Conservation (phyloP, 208 protist genomes). For the Trichomonas gallinae region DNA sequence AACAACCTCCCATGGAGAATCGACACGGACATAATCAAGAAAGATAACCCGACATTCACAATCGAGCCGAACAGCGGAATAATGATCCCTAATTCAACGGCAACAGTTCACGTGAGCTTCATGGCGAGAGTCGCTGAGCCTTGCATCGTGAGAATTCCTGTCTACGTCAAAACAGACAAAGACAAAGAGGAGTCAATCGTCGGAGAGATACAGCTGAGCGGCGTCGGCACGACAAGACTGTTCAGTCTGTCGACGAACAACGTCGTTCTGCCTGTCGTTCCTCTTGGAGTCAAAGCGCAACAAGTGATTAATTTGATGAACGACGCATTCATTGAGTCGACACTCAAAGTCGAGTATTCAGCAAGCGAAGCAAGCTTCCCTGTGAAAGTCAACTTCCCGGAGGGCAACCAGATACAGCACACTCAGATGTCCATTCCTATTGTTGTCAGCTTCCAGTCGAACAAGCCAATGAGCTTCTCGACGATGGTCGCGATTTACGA, state of each 20-base stretch:
- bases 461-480: not conserved
- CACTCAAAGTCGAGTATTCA: not conserved
- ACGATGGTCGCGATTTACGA: not conserved
- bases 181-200: not conserved
- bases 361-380: not conserved
- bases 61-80: not conserved
- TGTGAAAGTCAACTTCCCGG: not conserved
- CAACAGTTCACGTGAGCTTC: not conserved
- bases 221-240: not conserved
- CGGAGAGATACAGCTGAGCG: not conserved
- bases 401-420: not conserved
- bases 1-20: not conserved
- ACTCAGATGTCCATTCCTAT: not conserved
- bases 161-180: not conserved
- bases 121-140: not conserved
- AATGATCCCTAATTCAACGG: not conserved
- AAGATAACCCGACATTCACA: not conserved
- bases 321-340: not conserved
- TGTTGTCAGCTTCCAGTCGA: not conserved
- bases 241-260: not conserved
- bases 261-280: not conserved
- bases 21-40: not conserved
- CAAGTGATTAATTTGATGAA: not conserved
- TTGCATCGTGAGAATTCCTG: not conserved
- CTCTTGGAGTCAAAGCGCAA: not conserved